Percentiles rank a stretch among this genome's conserved stretches.
Conservation (phyloP, 306 rosid species). For the Macrotyloma uniflorum region DNA sequence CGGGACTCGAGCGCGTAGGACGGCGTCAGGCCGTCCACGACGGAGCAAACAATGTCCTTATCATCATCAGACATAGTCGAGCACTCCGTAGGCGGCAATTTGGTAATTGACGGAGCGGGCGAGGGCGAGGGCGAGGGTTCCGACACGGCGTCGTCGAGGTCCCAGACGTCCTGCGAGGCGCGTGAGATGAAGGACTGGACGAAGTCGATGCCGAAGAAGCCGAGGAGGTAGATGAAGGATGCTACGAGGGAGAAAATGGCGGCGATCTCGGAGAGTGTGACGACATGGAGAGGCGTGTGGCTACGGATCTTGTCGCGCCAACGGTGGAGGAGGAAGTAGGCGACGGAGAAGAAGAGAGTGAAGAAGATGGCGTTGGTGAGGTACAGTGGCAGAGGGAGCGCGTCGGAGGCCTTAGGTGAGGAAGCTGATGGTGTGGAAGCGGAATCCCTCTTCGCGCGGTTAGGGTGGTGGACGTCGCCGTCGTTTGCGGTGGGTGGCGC, state of each 20-base stretch:
- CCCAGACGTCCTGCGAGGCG: slow-evolving; percentile 60
- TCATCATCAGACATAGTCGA: slow-evolving; percentile 35
- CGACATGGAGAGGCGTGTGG: slow-evolving; percentile 72
- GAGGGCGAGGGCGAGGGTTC: background rate
- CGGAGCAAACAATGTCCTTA: slow-evolving; percentile 57
- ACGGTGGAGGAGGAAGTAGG: slow-evolving; percentile 64
- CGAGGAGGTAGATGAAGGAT: slow-evolving; percentile 74
- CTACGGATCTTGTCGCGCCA: slow-evolving; percentile 80
- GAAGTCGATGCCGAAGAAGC: slow-evolving; percentile 77
- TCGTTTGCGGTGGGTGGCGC: background rate
- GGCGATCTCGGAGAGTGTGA: slow-evolving; percentile 60
- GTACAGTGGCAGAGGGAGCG: slow-evolving; percentile 63
- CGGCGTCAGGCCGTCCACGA: slow-evolving; percentile 56
- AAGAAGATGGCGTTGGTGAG: slow-evolving; percentile 71
- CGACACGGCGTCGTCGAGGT: slow-evolving; percentile 39
- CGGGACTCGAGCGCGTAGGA: slow-evolving; percentile 76
- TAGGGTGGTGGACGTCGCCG: background rate
- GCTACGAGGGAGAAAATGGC: slow-evolving; percentile 72
- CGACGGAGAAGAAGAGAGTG: slow-evolving; percentile 78
- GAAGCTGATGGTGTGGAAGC: background rate
- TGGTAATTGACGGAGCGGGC: background rate
- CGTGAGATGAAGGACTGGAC: slow-evolving; percentile 70
- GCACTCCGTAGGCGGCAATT: background rate
- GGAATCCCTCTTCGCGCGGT: background rate
- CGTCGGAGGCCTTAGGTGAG: slow-evolving; percentile 62